Conservation (phyloP, 768 basidiomycete genomes). For the Psilocybe subaeruginosa region DNA sequence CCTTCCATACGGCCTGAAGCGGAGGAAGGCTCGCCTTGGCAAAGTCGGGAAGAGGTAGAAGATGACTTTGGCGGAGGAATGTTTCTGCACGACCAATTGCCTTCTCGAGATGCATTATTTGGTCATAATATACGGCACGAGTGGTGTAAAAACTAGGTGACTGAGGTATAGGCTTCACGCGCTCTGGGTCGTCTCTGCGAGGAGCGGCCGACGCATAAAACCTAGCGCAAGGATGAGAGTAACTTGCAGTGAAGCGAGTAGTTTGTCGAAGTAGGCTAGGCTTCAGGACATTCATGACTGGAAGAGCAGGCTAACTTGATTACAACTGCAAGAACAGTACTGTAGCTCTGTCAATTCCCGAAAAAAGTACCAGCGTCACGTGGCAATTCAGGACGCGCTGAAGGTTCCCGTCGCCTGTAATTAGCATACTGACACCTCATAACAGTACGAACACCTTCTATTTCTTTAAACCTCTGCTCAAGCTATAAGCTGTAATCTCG, state of each 20-base stretch:
- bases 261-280: constrained; percentile 18
- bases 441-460: background rate
- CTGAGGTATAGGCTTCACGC: constrained; percentile 43
- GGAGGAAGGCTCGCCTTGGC: constrained; percentile 60
- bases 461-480: background rate
- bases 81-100: constrained; percentile 61
- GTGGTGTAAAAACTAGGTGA: constrained; percentile 88
- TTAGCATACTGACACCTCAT: background rate
- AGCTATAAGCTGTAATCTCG: background rate
- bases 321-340: background rate
- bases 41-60: constrained; percentile 80
- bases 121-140: constrained; percentile 74
- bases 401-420: background rate
- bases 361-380: constrained; percentile 25
- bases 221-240: constrained; percentile 7
- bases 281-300: constrained; percentile 24
- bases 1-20: constrained; percentile 71
- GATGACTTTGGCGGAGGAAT: constrained; percentile 63
- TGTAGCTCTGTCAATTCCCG: constrained; percentile 8
- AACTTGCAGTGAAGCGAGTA: constrained; percentile 10
- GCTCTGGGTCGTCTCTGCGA: constrained; percentile 6
- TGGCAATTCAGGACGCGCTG: constrained; percentile 22
- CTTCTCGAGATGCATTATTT: constrained; percentile 64
- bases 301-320: background rate
- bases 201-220: constrained; percentile 16